These are phyloP conservation scores for Epicoccum sorghinum DNA, from an alignment of 2,329 filamentous ascomycete species.

Conservation along the genomic window DNA sequence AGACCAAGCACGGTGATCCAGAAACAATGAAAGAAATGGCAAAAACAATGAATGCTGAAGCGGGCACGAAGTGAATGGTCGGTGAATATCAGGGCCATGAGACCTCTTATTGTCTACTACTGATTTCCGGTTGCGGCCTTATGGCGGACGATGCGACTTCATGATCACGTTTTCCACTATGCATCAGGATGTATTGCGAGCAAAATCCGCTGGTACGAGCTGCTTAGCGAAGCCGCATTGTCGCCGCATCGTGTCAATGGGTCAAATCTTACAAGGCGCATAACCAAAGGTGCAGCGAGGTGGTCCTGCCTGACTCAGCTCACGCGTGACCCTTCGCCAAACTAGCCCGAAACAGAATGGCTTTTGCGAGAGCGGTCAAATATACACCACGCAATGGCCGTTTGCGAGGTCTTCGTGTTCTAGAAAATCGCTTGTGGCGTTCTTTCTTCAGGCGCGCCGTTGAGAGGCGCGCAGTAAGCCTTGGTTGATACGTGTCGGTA, in stretches of 20 bases:
- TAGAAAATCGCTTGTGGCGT: slow-evolving; percentile 15
- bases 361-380: slow-evolving; percentile 17
- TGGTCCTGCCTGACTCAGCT: slow-evolving; percentile 13
- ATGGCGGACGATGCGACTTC: neutral
- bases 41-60: neutral
- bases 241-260: slow-evolving; percentile 7
- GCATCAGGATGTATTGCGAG: slow-evolving; percentile 16
- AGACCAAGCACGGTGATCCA: neutral
- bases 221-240: slow-evolving; percentile 6
- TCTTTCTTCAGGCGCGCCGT: neutral
- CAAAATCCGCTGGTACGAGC: slow-evolving; percentile 3
- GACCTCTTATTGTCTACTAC: slow-evolving; percentile 11
- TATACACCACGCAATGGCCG: slow-evolving; percentile 8
- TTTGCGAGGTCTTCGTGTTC: slow-evolving; percentile 7
- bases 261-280: slow-evolving; percentile 11
- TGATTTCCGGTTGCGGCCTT: slow-evolving; percentile 9
- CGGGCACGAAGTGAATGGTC: slow-evolving; percentile 3
- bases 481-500: neutral
- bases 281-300: slow-evolving; percentile 8
- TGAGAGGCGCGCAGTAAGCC: neutral
- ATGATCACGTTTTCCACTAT: slow-evolving; percentile 8
- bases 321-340: slow-evolving; percentile 17
- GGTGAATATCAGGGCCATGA: neutral
- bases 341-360: slow-evolving; percentile 14
- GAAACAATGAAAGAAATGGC: slow-evolving; percentile 2